A percentile compares a stretch with the other conserved stretches of the same genome.
Conservation (phyloP, 2,329 filamentous ascomycete genomes). For the Penicillium fuscoglaucum region DNA sequence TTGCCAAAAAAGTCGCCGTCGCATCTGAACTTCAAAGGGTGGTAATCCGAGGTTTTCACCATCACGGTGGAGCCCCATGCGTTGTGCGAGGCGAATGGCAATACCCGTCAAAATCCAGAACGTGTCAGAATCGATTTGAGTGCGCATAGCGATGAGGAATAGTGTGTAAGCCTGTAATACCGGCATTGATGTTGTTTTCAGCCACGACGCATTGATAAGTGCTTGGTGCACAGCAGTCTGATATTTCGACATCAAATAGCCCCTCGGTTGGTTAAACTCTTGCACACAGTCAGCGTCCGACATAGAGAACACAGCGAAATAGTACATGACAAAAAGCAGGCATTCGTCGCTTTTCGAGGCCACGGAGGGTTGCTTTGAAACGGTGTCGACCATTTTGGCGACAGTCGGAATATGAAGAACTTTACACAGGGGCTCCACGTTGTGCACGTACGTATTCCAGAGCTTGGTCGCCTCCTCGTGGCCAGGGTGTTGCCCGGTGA, state of each 20-base stretch:
- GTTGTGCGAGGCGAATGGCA: conserved; percentile 48
- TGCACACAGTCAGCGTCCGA: conserved; percentile 14
- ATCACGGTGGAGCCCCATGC: conserved; percentile 52
- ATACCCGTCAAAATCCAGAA: conserved; percentile 54
- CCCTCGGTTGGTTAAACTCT: conserved; percentile 1
- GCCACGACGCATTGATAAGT: conserved; percentile 20
- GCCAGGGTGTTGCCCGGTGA: conserved; percentile 31
- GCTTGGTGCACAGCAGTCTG: conserved; percentile 11
- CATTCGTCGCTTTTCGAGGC: conserved; percentile 37
- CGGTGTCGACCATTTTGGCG: conserved; percentile 65
- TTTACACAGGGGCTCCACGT: conserved; percentile 73
- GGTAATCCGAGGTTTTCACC: conserved; percentile 45
- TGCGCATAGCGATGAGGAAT: conserved; percentile 31
- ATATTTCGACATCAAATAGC: conserved; percentile 11
- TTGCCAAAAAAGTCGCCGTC: conserved; percentile 30
- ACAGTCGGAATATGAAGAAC: conserved; percentile 70
- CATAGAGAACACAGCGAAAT: conserved; percentile 23
- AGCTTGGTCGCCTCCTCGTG: conserved; percentile 58
- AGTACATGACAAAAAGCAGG: conserved; percentile 32
- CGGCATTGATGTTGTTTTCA: conserved; percentile 18
- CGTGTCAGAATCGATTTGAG: conserved; percentile 46
- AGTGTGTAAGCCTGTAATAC: conserved; percentile 20
- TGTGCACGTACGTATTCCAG: conserved; percentile 73
- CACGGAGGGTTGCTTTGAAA: conserved; percentile 43
- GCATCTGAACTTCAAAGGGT: conserved; percentile 47